Evolutionary conservation across 768 basidiomycete species (phyloP).

Genomic region (Auriscalpium vulgare): DNA sequence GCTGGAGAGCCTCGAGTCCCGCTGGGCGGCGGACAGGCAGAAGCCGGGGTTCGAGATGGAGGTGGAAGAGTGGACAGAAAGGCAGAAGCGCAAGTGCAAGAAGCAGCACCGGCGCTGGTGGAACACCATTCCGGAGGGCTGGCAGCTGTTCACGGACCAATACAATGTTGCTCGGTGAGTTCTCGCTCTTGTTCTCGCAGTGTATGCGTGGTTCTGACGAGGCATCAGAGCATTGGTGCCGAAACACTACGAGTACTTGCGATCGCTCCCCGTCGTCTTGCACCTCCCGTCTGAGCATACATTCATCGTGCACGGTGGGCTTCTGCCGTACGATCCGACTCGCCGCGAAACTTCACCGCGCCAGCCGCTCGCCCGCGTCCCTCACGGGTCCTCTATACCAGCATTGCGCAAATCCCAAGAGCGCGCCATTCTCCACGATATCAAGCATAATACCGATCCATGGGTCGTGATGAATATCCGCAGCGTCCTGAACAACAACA

Average conservation of each 20-base stretch:
- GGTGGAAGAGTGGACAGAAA: not conserved
- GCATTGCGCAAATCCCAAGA: conserved; percentile 57
- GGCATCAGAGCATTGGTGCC: conserved; percentile 41
- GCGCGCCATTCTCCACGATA: conserved; percentile 46
- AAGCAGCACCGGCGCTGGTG: conserved; percentile 22
- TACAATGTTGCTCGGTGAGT: conserved; percentile 62
- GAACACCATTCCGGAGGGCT: conserved; percentile 35
- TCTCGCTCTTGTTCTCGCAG: not conserved
- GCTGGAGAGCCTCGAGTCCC: conserved; percentile 40
- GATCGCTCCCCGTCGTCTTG: conserved; percentile 60
- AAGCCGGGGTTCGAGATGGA: too few species aligned
- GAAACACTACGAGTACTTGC: conserved; percentile 60
- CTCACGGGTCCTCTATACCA: conserved; percentile 4
- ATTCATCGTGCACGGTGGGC: conserved; percentile 77
- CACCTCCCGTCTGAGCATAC: conserved; percentile 71
- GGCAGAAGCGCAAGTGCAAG: not conserved
- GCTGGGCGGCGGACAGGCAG: conserved; percentile 25
- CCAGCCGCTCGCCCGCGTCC: conserved; percentile 51
- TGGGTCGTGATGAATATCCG: conserved; percentile 76
- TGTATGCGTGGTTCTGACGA: conserved; percentile 2
- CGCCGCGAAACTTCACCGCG: conserved; percentile 37
- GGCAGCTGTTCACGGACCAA: conserved; percentile 71
- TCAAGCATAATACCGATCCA: conserved; percentile 73
- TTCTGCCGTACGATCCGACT: conserved; percentile 68
- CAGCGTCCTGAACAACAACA: conserved; percentile 31